A percentile compares a stretch with the other conserved stretches of the same genome.
phyloP scores from a whole-genome alignment of 2,329 filamentous ascomycete genomes.

The Biscogniauxia sp. region DNA sequence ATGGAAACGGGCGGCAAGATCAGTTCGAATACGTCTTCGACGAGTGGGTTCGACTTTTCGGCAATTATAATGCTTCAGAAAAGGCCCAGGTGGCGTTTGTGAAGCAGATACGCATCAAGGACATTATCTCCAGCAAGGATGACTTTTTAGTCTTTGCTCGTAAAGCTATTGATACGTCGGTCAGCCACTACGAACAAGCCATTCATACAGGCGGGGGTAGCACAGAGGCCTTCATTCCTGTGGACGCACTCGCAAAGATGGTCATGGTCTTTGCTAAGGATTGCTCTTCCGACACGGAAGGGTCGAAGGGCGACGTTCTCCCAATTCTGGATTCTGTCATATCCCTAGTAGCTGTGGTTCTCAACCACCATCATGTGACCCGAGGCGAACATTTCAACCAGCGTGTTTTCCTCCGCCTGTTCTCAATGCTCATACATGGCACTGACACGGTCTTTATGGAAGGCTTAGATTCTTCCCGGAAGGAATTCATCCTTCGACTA shows the following conservation, averaged over 20 bases:
- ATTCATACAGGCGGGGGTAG: conserved; percentile 60
- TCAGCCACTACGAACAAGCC: conserved; percentile 74
- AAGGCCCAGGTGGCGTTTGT: conserved; percentile 74
- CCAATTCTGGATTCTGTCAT: conserved; percentile 76
- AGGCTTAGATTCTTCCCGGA: conserved; percentile 58
- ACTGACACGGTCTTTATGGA: conserved; percentile 60
- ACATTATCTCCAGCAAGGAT: conserved; percentile 70
- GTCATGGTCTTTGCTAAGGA: conserved; percentile 73
- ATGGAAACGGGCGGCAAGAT: conserved; percentile 62
- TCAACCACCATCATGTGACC: conserved; percentile 82
- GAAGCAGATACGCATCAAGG: conserved; percentile 73
- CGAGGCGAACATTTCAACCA: conserved; percentile 81
- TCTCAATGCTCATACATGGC: conserved; percentile 79
- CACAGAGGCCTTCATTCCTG: conserved; percentile 54
- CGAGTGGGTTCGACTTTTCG: conserved; percentile 85
- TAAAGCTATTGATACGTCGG: conserved; percentile 74
- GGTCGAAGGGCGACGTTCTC: conserved; percentile 61
- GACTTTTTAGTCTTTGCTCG: conserved; percentile 79
- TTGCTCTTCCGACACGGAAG: conserved; percentile 59
- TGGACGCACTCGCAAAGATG: conserved; percentile 81
- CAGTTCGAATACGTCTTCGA: conserved; percentile 95
- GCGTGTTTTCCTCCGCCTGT: conserved; percentile 85
- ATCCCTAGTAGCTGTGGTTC: conserved; percentile 72
- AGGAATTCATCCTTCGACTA: conserved; percentile 70
- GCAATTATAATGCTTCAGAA: conserved; percentile 72